Evolutionary conservation across 495 filamentous ascomycete genomes (phyloP).

Genomic region (Astrocystis sublimbata): DNA sequence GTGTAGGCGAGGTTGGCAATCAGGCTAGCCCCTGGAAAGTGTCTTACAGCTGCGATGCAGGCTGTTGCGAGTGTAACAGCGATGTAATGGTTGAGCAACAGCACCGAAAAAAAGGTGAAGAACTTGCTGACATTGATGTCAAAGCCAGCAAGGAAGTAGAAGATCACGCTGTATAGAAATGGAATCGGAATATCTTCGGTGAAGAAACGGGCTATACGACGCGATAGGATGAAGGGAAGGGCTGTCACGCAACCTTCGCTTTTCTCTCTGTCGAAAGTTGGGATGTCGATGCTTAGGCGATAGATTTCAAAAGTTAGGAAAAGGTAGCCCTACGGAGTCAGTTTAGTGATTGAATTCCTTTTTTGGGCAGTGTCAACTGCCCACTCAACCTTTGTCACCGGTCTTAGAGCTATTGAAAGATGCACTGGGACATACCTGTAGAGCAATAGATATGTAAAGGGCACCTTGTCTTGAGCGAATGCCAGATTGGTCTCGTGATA

Average conservation of each 20-base stretch:
- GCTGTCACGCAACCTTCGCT: constrained; percentile 70
- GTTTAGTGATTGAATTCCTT: neutral
- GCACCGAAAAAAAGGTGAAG: constrained; percentile 66
- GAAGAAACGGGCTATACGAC: constrained; percentile 62
- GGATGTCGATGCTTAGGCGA: constrained; percentile 67
- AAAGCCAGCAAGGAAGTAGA: constrained; percentile 77
- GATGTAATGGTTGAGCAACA: constrained; percentile 65
- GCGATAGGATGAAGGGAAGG: constrained; percentile 63
- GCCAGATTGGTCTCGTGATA: constrained; percentile 61
- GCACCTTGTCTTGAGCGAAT: constrained; percentile 67
- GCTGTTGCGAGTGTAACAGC: constrained; percentile 62
- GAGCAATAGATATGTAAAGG: constrained; percentile 63
- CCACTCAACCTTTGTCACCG: neutral
- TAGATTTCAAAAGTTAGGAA: constrained; percentile 73
- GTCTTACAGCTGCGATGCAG: constrained; percentile 59
- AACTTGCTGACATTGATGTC: constrained; percentile 59
- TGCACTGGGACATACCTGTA: constrained; percentile 44
- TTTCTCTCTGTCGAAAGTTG: constrained; percentile 70
- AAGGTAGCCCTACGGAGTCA: constrained; percentile 54
- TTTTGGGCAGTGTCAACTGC: neutral
- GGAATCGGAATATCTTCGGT: constrained; percentile 71
- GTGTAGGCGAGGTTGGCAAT: constrained; percentile 71
- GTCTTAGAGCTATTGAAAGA: neutral
- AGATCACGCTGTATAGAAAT: constrained; percentile 64
- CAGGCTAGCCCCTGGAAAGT: constrained; percentile 58